A percentile compares a stretch with the other conserved stretches of the same genome.
Evolutionary conservation across 2,329 filamentous ascomycete genomes (phyloP).

Genomic region (Colletotrichum melonis): DNA sequence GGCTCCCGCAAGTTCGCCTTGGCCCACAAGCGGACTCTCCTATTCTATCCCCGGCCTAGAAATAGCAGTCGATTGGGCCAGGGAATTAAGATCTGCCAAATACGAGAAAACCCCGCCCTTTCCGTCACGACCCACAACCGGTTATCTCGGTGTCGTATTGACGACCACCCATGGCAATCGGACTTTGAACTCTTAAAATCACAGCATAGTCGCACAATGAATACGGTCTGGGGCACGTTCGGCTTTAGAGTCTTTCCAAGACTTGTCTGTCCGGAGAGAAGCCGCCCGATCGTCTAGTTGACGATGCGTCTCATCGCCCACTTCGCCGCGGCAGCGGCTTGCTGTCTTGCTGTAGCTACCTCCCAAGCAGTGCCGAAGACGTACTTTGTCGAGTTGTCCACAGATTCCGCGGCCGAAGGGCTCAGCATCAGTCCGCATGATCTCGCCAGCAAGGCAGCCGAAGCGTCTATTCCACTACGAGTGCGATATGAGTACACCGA

Average conservation of each 20-base stretch:
- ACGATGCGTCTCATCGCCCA: conserved; percentile 4
- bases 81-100: neutral
- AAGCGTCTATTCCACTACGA: neutral
- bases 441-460: neutral
- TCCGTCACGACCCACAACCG: neutral
- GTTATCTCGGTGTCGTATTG: neutral
- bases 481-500: conserved; percentile 22
- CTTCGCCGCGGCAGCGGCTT: conserved; percentile 9
- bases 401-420: neutral
- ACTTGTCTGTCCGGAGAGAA: neutral
- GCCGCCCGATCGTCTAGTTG: neutral
- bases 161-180: neutral
- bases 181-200: neutral
- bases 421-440: neutral
- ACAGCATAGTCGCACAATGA: neutral
- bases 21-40: neutral
- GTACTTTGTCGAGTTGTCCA: conserved; percentile 11
- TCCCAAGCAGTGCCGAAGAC: conserved; percentile 14
- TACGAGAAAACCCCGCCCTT: neutral
- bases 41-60: neutral
- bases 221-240: neutral
- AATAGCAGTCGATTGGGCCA: neutral
- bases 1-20: neutral
- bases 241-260: neutral
- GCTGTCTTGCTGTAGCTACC: neutral